Evolutionary conservation across 2,329 filamentous ascomycete species (phyloP).

Genomic region (Colletotrichum sp.): DNA sequence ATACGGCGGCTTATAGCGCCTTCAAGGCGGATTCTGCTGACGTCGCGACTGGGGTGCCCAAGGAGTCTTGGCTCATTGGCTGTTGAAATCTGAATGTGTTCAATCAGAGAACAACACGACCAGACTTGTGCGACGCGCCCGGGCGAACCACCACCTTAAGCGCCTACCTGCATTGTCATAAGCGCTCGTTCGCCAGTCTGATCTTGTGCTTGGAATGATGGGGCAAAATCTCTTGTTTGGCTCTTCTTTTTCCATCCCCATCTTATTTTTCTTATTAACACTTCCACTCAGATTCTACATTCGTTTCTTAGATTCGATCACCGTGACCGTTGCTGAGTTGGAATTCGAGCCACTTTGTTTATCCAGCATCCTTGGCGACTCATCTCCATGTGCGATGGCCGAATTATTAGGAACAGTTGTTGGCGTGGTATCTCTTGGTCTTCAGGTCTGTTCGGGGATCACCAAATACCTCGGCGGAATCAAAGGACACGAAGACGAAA

Average conservation of each 20-base stretch:
- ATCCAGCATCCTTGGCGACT: background rate
- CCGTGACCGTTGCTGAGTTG: background rate
- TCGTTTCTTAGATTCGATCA: too few relatives aligned
- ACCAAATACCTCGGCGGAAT: background rate
- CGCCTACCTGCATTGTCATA: background rate
- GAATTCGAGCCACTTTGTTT: background rate
- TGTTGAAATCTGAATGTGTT: background rate
- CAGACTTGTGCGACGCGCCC: background rate
- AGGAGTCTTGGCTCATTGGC: background rate
- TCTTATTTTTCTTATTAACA: rapidly evolving
- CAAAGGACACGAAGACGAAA: background rate
- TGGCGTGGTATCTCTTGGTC: background rate
- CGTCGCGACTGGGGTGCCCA: background rate
- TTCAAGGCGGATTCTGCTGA: rapidly evolving
- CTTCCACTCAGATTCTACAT: background rate
- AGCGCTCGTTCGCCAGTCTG: background rate
- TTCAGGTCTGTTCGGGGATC: background rate
- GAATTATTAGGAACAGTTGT: background rate
- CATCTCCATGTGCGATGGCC: background rate
- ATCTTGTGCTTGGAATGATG: rapidly evolving
- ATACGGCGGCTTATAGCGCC: rapidly evolving
- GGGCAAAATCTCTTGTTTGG: rapidly evolving
- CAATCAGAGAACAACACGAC: background rate
- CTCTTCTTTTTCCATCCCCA: background rate
- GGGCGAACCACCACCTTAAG: background rate